These are phyloP conservation scores for Dothistroma pini DNA, from an alignment of 2,329 filamentous ascomycete species.

Conservation along the genomic window DNA sequence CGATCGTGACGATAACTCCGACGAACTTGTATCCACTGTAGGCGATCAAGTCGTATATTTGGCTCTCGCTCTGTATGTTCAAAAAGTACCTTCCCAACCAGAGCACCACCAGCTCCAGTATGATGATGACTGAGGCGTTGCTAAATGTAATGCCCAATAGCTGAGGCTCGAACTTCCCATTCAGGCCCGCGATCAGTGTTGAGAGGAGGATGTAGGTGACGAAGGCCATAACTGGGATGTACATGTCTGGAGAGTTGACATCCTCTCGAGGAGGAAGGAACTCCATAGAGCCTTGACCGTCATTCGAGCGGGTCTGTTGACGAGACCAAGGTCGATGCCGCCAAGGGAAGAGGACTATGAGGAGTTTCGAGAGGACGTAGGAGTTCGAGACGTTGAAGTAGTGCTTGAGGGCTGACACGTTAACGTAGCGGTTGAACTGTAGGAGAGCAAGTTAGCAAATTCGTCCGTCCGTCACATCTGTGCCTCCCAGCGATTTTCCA, in stretches of 20 bases:
- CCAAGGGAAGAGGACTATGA: conserved; percentile 95
- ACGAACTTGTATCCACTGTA: conserved; percentile 99
- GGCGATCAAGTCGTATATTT: conserved; percentile 88
- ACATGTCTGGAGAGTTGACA: conserved; percentile 93
- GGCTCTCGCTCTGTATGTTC: conserved; percentile 88
- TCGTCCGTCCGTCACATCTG: background rate
- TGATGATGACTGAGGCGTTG: conserved; percentile 74
- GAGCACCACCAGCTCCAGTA: conserved; percentile 83
- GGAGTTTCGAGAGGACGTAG: conserved; percentile 91
- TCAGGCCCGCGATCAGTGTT: conserved; percentile 81
- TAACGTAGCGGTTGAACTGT: conserved; percentile 78
- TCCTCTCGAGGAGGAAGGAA: conserved; percentile 93
- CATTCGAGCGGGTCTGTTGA: conserved; percentile 67
- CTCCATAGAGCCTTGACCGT: conserved; percentile 48
- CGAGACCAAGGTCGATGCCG: conserved; percentile 96
- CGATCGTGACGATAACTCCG: conserved; percentile 85
- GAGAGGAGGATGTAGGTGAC: conserved; percentile 96
- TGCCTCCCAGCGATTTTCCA: background rate
- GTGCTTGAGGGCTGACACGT: conserved; percentile 89
- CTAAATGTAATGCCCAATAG: conserved; percentile 86
- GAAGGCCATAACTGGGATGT: conserved; percentile 96
- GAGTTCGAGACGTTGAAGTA: conserved; percentile 99
- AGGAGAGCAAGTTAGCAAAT: background rate
- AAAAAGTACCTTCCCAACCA: conserved; percentile 92
- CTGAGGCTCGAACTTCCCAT: conserved; percentile 90